Base-by-base conservation (phyloP, 352 stramenopile species). In the Phytophthora hibernalis region DNA sequence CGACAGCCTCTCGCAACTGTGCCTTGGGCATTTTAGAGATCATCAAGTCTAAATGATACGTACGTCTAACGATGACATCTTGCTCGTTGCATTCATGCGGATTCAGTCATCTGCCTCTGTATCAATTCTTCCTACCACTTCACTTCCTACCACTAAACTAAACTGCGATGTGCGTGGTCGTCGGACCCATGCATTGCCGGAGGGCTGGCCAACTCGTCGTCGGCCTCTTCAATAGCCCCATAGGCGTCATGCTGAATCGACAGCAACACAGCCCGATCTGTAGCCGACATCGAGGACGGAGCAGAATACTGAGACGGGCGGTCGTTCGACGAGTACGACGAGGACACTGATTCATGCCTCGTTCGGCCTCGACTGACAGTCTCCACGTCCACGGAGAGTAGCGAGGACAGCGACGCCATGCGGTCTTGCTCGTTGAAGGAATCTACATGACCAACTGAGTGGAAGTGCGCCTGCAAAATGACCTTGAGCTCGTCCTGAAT, bases 401-500 rank as follows among this genome's bases (percentile, higher is more conserved):
- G 69, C 30, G 75, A 83, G 4, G 75, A 83, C 35, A 83, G 48
- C 38, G 75, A 83, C 24, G 75, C 75, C 72, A 83, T 83, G 48
- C 75, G 72, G 30, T 75, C 69, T 20, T 76, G 68, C 43, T 83
- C 68, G 21, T 74, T 74, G 60, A 84, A 85, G 15, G 61, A 72
- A 22, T 76, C 61, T n/a, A 74, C 65, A 18, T 76, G 70, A 16
- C 76, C 73, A 2, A 80, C 68, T 0, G 76, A 80, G 31, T 82
- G 71, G 44, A 90, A 85, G 51, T 85, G 78, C 16, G 77, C 79
- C 26, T 79, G 70, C 16, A 85, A 55, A 43, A 82, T 77, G 6
- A 83, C 74, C 57, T 86, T 79, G 47, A 90, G 70, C 62, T 85
- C 77, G 43, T 87, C 71, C 50, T 89, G 79, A 45, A 87, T 77